Conservation (phyloP, 257 asterid genomes). For the Parsonsia alboflavescens region DNA sequence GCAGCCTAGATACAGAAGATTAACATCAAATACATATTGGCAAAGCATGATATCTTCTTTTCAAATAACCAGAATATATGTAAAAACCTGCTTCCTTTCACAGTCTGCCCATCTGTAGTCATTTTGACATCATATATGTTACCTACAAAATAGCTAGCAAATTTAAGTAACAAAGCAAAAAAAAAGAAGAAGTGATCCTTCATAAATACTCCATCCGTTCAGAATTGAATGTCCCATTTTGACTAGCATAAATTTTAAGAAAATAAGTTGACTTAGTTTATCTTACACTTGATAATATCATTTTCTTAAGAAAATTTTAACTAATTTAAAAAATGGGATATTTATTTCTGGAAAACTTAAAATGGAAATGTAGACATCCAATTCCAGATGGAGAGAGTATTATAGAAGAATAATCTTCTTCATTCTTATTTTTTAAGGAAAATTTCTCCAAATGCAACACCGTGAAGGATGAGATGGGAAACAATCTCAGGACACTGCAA, state of each 20-base stretch:
- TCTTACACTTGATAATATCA: too few species aligned
- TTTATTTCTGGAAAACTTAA: too few species aligned
- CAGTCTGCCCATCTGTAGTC: slow-evolving; percentile 67
- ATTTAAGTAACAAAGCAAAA: neutral
- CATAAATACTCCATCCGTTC: too few species aligned
- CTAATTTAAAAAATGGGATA: too few species aligned
- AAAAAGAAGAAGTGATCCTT: neutral
- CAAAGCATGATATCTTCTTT: neutral
- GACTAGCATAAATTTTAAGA: too few species aligned
- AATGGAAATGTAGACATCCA: too few species aligned
- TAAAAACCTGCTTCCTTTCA: slow-evolving; percentile 75
- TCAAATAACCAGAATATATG: neutral
- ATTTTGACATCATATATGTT: slow-evolving; percentile 76
- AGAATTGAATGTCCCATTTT: too few species aligned
- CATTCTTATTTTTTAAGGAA: neutral
- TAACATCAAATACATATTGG: slow-evolving; percentile 11
- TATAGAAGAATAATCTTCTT: neutral
- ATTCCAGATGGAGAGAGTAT: too few species aligned
- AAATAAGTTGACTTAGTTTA: too few species aligned
- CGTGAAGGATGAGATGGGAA: neutral
- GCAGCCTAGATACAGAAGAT: slow-evolving; percentile 32
- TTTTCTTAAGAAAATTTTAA: too few species aligned
- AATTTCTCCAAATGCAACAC: too few species aligned
- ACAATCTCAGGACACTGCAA: neutral
- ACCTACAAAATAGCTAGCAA: slow-evolving; percentile 39